Conservation (phyloP, 78 protist genomes). For the Guillardia theta region DNA sequence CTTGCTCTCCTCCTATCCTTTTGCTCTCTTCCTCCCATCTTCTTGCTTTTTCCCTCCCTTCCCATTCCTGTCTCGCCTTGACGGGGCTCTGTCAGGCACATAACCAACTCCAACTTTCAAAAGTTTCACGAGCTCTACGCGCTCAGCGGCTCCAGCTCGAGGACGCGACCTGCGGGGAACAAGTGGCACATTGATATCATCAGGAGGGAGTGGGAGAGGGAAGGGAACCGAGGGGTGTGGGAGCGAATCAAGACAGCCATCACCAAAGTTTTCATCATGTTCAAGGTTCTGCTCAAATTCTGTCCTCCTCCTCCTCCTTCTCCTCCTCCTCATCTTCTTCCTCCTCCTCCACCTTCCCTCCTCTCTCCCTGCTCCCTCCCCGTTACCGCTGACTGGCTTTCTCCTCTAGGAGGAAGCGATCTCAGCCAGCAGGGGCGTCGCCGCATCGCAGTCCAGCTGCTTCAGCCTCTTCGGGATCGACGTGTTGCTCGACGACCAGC, state of each 20-base stretch:
- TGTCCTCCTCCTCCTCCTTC: no score
- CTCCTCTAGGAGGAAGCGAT: no score
- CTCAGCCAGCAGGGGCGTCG: no score
- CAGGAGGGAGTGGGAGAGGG: not conserved
- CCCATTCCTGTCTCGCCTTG: no score
- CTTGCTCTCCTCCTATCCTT: no score
- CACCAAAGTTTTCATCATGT: not conserved
- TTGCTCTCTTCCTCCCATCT: no score
- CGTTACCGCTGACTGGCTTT: no score
- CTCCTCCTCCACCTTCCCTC: no score
- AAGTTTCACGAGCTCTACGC: not conserved
- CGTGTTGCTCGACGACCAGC: conserved; percentile 32
- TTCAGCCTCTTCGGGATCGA: conserved; percentile 50
- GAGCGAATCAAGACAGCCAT: not conserved
- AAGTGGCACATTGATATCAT: not conserved
- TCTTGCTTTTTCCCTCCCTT: no score
- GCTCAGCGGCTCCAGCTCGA: not conserved
- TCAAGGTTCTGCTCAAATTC: not conserved
- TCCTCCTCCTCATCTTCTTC: no score
- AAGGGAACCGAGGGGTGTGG: not conserved
- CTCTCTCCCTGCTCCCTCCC: no score
- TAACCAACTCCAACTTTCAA: not conserved
- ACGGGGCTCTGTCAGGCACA: no score
- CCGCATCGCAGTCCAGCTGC: not conserved
- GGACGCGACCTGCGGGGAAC: not conserved